These are phyloP conservation scores for Fusarium sp. DNA, from an alignment of 2,329 filamentous ascomycete genomes.

Conservation along the genomic window DNA sequence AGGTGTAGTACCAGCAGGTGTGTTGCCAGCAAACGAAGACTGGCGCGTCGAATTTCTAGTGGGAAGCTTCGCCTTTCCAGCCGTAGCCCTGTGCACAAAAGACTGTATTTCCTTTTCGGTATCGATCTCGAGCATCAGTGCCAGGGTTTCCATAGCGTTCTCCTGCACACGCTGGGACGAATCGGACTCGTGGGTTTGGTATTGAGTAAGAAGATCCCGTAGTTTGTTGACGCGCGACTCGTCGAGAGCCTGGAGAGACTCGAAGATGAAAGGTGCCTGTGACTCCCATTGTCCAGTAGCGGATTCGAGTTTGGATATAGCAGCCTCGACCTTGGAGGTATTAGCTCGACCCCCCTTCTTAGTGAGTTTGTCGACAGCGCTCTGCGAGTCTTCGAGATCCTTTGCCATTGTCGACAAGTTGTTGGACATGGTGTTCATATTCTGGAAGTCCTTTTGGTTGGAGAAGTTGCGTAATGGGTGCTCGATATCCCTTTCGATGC, in stretches of 20 bases:
- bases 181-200: conserved; percentile 92
- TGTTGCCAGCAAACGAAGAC: conserved; percentile 53
- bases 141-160: conserved; percentile 82
- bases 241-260: conserved; percentile 90
- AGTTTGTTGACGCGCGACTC: conserved; percentile 90
- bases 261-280: conserved; percentile 94
- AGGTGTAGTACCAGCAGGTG: conserved; percentile 41
- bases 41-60: conserved; percentile 58
- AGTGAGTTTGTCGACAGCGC: conserved; percentile 85
- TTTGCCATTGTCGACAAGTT: conserved; percentile 85
- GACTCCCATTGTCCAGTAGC: conserved; percentile 91
- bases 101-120: conserved; percentile 87
- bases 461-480: conserved; percentile 82
- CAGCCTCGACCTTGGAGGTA: conserved; percentile 80
- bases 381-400: conserved; percentile 85
- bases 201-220: conserved; percentile 90
- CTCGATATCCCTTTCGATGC: conserved; percentile 91
- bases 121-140: conserved; percentile 85
- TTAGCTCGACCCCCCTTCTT: conserved; percentile 83
- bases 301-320: conserved; percentile 78
- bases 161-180: conserved; percentile 80
- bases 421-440: conserved; percentile 82
- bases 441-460: conserved; percentile 79
- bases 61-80: conserved; percentile 54
- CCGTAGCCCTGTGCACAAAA: conserved; percentile 65